A percentile compares a stretch with the other conserved stretches of the same genome.
Evolutionary conservation across 768 basidiomycete genomes (phyloP).

Genomic region (Trametes sanguinea): DNA sequence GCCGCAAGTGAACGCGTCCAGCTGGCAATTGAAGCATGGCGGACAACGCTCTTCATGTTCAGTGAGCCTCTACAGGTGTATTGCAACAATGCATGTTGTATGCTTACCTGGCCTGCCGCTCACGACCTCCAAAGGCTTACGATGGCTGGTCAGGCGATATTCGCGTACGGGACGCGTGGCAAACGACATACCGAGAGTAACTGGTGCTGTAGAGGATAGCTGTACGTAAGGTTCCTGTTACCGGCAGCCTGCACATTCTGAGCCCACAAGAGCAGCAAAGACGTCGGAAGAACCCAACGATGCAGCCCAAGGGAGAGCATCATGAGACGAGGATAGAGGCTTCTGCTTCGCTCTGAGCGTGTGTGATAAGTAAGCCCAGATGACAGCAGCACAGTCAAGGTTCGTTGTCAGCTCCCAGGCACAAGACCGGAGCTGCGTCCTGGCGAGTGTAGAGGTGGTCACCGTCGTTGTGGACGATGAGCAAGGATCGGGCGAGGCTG

Average conservation of each 20-base stretch:
- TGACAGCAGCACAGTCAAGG: constrained; percentile 18
- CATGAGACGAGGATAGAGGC: constrained; percentile 2
- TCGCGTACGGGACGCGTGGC: background rate
- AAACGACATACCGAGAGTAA: constrained; percentile 16
- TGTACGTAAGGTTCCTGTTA: constrained; percentile 5
- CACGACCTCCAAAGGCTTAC: constrained; percentile 19
- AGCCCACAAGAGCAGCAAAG: constrained; percentile 9
- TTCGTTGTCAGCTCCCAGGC: background rate
- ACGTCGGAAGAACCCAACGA: constrained; percentile 12
- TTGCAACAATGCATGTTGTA: too few species aligned
- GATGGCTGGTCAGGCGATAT: background rate
- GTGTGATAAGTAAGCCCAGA: constrained; percentile 1
- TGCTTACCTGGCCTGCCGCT: constrained; percentile 19
- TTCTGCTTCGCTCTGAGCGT: constrained; percentile 10
- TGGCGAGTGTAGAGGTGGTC: background rate
- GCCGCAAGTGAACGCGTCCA: constrained; percentile 90
- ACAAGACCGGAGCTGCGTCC: background rate
- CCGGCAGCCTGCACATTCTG: constrained; percentile 2
- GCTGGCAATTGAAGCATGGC: constrained; percentile 94
- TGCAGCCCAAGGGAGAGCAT: constrained; percentile 16
- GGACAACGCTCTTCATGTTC: constrained; percentile 52
- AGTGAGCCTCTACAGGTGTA: background rate
- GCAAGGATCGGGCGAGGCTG: constrained; percentile 3
- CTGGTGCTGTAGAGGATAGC: constrained; percentile 8
- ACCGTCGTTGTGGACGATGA: background rate